These are phyloP conservation scores for Torrubiellomyces zombiae DNA, from an alignment of 2,329 filamentous ascomycete genomes.

Conservation along the genomic window DNA sequence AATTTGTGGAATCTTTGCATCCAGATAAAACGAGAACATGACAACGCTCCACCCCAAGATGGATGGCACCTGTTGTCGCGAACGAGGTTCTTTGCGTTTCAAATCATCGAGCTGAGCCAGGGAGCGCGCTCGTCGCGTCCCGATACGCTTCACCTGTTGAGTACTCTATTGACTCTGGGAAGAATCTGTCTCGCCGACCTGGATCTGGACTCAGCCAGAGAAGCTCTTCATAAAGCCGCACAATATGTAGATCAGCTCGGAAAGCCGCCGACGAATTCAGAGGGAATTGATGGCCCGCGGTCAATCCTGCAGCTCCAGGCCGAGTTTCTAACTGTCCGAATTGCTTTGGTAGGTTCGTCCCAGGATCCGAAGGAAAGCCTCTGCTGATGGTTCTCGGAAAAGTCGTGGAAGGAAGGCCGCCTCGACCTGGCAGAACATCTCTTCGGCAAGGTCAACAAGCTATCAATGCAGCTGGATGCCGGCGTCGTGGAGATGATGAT, in stretches of 20 bases:
- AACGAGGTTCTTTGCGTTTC: conserved; percentile 42
- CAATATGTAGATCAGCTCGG: conserved; percentile 26
- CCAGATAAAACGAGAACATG: conserved; percentile 21
- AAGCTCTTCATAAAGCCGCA: conserved; percentile 47
- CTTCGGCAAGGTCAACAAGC: conserved; percentile 41
- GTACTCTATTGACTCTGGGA: conserved; percentile 52
- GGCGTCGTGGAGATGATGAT: conserved; percentile 42
- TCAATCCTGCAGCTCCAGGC: conserved; percentile 23
- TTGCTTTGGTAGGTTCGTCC: conserved; percentile 39
- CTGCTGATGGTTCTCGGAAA: conserved; percentile 7
- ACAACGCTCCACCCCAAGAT: conserved; percentile 7
- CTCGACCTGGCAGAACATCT: conserved; percentile 66
- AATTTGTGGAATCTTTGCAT: conserved; percentile 53
- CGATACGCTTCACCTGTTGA: conserved; percentile 49
- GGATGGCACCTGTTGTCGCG: conserved; percentile 17
- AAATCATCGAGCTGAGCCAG: conserved; percentile 46
- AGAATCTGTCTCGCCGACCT: conserved; percentile 27
- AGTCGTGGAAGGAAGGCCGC: conserved; percentile 61
- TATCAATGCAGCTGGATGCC: conserved; percentile 24
- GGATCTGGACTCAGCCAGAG: conserved; percentile 40
- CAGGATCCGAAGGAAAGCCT: conserved; percentile 1
- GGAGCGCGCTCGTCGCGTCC: no score
- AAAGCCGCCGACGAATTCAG: no score
- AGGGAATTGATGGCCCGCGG: conserved; percentile 2
- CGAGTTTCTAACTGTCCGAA: conserved; percentile 51